Evolutionary conservation across 2,329 filamentous ascomycete species (phyloP).

Genomic region (Penicillium sp.): DNA sequence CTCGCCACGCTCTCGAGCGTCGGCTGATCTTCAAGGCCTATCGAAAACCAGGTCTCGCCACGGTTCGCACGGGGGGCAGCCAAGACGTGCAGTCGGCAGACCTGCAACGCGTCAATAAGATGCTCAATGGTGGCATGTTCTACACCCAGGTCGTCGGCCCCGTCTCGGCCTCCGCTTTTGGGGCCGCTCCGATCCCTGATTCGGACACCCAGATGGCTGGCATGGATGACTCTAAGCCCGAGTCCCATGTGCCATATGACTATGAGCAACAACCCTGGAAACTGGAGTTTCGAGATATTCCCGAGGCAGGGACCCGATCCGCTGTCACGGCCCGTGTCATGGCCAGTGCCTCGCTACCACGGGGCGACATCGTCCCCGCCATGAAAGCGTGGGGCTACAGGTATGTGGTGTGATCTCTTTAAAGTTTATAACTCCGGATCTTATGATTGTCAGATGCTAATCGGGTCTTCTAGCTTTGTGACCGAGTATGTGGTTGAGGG

Average conservation of each 20-base stretch:
- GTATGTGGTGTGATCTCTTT: conserved; percentile 38
- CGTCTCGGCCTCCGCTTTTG: conserved; percentile 40
- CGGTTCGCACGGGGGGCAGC: conserved; percentile 43
- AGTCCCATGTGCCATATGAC: conserved; percentile 25
- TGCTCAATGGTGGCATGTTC: conserved; percentile 54
- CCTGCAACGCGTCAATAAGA: conserved; percentile 47
- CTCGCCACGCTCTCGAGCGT: conserved; percentile 55
- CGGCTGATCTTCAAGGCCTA: conserved; percentile 60
- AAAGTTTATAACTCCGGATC: conserved; percentile 6
- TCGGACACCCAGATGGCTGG: conserved; percentile 39
- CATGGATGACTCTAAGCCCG: conserved; percentile 19
- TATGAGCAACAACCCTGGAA: conserved; percentile 44
- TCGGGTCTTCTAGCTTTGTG: conserved; percentile 48
- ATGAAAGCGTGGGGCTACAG: conserved; percentile 57
- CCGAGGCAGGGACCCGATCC: conserved; percentile 54
- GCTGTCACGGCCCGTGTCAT: conserved; percentile 56
- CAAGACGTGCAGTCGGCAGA: conserved; percentile 48
- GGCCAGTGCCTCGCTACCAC: conserved; percentile 49
- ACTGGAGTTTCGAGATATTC: conserved; percentile 52
- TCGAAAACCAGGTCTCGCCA: conserved; percentile 46
- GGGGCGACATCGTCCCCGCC: conserved; percentile 51
- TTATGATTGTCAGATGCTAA: conserved; percentile 12
- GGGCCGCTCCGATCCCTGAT: conserved; percentile 17
- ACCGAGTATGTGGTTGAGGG: conserved; percentile 60
- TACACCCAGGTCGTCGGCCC: conserved; percentile 55